Evolutionary conservation across 1,284 basidiomycete genomes (phyloP).

Genomic region (Earliella scabrosa): DNA sequence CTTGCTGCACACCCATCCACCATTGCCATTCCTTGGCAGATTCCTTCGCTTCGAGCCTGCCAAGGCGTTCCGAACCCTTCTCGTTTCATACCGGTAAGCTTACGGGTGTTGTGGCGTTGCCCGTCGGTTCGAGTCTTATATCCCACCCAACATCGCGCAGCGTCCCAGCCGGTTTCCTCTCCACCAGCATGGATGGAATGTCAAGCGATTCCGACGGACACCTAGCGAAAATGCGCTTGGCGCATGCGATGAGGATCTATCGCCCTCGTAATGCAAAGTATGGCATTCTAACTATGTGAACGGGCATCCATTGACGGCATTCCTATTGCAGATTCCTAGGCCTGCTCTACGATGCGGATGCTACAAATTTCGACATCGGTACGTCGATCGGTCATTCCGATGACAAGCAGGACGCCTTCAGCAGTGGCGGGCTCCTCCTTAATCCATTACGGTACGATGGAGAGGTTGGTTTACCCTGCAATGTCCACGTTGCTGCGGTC

Average conservation of each 20-base stretch:
- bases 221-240: slow-evolving; percentile 40
- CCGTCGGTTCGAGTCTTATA: too few species aligned
- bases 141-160: neutral
- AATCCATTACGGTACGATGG: slow-evolving; percentile 60
- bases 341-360: slow-evolving; percentile 62
- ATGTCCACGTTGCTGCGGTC: neutral
- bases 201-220: neutral
- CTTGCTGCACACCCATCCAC: slow-evolving; percentile 55
- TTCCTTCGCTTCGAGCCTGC: slow-evolving; percentile 75
- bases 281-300: too few species aligned
- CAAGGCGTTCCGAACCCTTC: slow-evolving; percentile 72
- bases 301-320: neutral
- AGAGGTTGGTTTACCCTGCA: slow-evolving; percentile 44
- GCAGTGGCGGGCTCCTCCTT: slow-evolving; percentile 48
- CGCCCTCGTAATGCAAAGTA: slow-evolving; percentile 51
- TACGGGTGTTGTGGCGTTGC: too few species aligned
- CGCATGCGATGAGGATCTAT: slow-evolving; percentile 56
- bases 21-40: slow-evolving; percentile 69
- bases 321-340: slow-evolving; percentile 50
- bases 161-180: neutral
- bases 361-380: slow-evolving; percentile 30
- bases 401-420: slow-evolving; percentile 30
- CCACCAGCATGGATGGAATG: neutral
- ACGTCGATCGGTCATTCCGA: neutral
- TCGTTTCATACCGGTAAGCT: slow-evolving; percentile 74